Evolutionary conservation across 2,329 filamentous ascomycete species (phyloP).

Genomic region (Thermoascus crustaceus): DNA sequence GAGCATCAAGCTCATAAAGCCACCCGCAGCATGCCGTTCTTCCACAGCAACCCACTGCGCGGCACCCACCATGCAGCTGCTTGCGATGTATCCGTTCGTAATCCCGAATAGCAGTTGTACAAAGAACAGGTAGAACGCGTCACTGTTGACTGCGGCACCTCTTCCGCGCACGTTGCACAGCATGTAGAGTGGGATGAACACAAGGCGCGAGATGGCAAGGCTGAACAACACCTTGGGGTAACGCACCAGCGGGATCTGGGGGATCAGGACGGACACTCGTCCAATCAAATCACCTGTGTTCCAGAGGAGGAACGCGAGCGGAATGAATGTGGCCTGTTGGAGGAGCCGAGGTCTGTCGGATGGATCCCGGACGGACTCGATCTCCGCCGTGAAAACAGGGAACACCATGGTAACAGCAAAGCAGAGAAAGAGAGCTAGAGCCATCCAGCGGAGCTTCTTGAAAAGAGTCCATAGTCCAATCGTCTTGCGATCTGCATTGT

Average conservation of each 20-base stretch:
- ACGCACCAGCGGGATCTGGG: conserved; percentile 49
- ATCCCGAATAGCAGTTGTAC: conserved; percentile 79
- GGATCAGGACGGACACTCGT: conserved; percentile 56
- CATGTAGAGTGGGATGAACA: conserved; percentile 76
- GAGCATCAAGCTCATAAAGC: conserved; percentile 90
- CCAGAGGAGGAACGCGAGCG: conserved; percentile 86
- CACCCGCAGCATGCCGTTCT: conserved; percentile 81
- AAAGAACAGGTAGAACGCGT: conserved; percentile 77
- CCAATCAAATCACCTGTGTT: conserved; percentile 80
- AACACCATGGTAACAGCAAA: conserved; percentile 89
- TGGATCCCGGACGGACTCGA: conserved; percentile 41
- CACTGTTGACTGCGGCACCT: conserved; percentile 67
- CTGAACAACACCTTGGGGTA: conserved; percentile 61
- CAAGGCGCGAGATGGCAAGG: conserved; percentile 55
- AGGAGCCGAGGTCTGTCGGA: conserved; percentile 48
- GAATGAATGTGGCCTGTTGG: conserved; percentile 70
- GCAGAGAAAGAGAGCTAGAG: conserved; percentile 67
- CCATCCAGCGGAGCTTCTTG: conserved; percentile 68
- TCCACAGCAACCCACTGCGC: conserved; percentile 70
- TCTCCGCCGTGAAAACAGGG: conserved; percentile 77
- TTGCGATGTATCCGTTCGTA: conserved; percentile 79
- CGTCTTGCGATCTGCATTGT: conserved; percentile 36
- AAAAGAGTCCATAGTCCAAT: conserved; percentile 60
- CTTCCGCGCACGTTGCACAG: conserved; percentile 78
- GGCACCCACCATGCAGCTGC: conserved; percentile 85